Percentiles rank a stretch among this genome's conserved stretches.
Conservation (phyloP, 768 basidiomycete species). For the Amanita rubescens region DNA sequence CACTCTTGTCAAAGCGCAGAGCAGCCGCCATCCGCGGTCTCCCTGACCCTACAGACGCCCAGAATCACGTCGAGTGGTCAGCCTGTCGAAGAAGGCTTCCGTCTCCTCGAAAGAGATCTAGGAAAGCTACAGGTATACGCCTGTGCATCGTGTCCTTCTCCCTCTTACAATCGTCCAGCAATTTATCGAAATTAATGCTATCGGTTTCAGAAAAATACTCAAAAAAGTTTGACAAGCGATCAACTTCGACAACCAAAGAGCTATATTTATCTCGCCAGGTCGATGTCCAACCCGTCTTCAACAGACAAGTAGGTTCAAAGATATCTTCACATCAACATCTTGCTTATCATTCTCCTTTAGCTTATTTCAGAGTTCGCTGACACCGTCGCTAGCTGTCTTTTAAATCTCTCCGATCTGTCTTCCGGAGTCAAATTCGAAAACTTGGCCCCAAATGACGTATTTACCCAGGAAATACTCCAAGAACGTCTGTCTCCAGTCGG, state of each 20-base stretch:
- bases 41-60: constrained; percentile 50
- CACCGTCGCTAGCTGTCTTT: constrained; percentile 76
- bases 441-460: constrained; percentile 65
- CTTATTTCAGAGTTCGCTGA: constrained; percentile 95
- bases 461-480: constrained; percentile 62
- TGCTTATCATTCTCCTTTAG: constrained; percentile 28
- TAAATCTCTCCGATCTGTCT: constrained; percentile 72
- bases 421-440: constrained; percentile 75
- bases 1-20: constrained; percentile 88
- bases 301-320: constrained; percentile 77
- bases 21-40: constrained; percentile 68
- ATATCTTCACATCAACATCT: constrained; percentile 1
- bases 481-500: constrained; percentile 57
- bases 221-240: constrained; percentile 99
- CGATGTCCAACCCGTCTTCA: constrained; percentile 98
- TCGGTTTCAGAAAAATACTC: constrained; percentile 92
- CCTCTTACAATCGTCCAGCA: constrained; percentile 43
- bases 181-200: constrained; percentile 96
- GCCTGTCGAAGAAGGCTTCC: constrained; percentile 96
- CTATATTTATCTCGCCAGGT: constrained; percentile 94
- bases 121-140: constrained; percentile 81
- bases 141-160: not conserved
- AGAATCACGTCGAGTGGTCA: constrained; percentile 83
- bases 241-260: constrained; percentile 93
- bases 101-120: constrained; percentile 88